phyloP scores from a whole-genome alignment of 2,329 filamentous ascomycete species.

The Ceratocystis huliohia region DNA sequence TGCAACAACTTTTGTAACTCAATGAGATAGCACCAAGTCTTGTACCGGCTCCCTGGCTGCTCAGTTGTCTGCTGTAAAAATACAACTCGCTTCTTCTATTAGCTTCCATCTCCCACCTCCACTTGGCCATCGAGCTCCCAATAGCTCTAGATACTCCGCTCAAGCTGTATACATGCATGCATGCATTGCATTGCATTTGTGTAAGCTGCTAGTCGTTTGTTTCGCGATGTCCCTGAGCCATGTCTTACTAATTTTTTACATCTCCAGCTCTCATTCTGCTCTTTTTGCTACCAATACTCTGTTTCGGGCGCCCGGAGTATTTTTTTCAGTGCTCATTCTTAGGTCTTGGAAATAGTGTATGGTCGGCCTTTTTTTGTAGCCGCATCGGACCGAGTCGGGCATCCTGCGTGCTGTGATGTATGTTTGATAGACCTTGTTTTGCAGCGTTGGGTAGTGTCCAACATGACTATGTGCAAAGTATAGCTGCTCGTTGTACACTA shows the following conservation, averaged over 20 bases:
- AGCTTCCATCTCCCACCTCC: no score
- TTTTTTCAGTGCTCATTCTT: not conserved
- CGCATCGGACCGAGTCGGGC: slow-evolving; percentile 14
- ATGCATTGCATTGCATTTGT: not conserved
- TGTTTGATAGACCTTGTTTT: not conserved
- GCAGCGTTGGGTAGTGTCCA: not conserved
- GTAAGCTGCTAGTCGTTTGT: slow-evolving; percentile 1
- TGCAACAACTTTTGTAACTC: no score
- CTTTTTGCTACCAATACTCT: not conserved
- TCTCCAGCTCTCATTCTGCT: not conserved
- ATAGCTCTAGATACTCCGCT: no score
- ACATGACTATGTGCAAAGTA: not conserved
- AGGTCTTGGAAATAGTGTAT: not conserved
- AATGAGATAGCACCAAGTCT: no score
- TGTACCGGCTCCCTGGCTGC: no score
- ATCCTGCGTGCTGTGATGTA: slow-evolving; percentile 4
- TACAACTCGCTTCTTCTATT: no score
- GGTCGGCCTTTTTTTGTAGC: not conserved
- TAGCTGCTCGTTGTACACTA: not conserved
- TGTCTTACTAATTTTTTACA: not conserved
- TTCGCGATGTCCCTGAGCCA: slow-evolving; percentile 7
- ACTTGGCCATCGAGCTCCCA: no score
- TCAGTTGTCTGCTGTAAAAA: no score
- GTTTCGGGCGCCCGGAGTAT: not conserved
- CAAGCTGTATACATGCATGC: not conserved